Conservation (phyloP, 805 yeast genomes). For the Cyberlindnera lachancei region DNA sequence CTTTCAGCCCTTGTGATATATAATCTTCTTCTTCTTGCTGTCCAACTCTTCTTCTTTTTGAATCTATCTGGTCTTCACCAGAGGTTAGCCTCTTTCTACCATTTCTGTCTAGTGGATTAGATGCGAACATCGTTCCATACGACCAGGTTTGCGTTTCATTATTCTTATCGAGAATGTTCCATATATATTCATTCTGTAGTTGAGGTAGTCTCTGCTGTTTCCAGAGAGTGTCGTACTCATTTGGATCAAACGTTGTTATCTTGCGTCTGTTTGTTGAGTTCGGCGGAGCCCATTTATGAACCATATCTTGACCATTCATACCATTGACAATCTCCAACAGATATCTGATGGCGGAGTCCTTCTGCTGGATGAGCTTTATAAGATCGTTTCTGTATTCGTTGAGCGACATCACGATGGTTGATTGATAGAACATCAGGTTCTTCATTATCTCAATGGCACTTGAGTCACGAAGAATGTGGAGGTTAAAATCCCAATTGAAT, state of each 20-base stretch:
- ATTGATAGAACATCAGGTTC: constrained; percentile 15
- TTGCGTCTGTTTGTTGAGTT: constrained; percentile 22
- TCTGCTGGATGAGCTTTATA: constrained; percentile 16
- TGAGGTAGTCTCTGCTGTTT: constrained; percentile 6
- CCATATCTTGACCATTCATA: constrained; percentile 14
- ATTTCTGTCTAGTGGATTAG: constrained; percentile 1
- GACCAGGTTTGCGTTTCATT: constrained; percentile 6
- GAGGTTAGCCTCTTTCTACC: constrained; percentile 1
- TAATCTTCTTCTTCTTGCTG: constrained; percentile 7
- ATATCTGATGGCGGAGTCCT: constrained; percentile 26
- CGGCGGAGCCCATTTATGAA: constrained; percentile 27
- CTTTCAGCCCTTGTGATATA: constrained; percentile 12
- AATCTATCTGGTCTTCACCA: constrained; percentile 2
- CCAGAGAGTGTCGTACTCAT: constrained; percentile 15
- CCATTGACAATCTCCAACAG: constrained; percentile 23
- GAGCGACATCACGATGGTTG: constrained; percentile 14
- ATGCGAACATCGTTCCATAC: constrained; percentile 12
- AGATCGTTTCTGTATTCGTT: constrained; percentile 16
- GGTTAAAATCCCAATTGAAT: constrained; percentile 19
- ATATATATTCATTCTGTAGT: constrained; percentile 13
- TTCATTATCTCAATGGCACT: constrained; percentile 17
- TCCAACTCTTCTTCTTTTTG: constrained; percentile 5
- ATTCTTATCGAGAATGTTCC: constrained; percentile 15
- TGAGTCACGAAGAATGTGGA: constrained; percentile 15
- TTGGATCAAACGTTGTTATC: constrained; percentile 14